These are phyloP conservation scores for Hypoxylon sp. DNA, from an alignment of 2,329 filamentous ascomycete species.

Conservation along the genomic window DNA sequence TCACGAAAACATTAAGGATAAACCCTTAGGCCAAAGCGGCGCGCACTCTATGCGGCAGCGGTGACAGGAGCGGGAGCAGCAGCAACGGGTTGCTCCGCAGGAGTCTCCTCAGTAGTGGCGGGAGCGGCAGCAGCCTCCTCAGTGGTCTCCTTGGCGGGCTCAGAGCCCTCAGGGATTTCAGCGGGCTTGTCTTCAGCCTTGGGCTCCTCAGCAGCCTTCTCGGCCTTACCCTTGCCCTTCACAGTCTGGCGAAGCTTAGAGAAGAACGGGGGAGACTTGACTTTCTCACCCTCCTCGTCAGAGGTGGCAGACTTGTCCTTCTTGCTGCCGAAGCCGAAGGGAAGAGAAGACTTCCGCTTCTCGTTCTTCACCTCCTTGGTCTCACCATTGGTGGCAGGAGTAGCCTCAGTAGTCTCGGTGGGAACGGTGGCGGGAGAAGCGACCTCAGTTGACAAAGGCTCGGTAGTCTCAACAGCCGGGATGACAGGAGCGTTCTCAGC, in stretches of 20 bases:
- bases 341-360: constrained; percentile 85
- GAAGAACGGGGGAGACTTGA: constrained; percentile 66
- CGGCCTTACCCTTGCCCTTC: constrained; percentile 52
- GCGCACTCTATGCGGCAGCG: constrained; percentile 52
- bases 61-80: constrained; percentile 50
- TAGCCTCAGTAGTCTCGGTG: constrained; percentile 61
- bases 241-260: constrained; percentile 65
- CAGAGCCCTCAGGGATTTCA: constrained; percentile 44
- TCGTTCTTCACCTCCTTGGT: constrained; percentile 74
- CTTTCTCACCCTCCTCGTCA: constrained; percentile 73
- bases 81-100: constrained; percentile 48
- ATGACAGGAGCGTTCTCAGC: constrained; percentile 69
- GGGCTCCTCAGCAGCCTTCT: constrained; percentile 48
- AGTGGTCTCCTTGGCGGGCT: constrained; percentile 39
- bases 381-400: constrained; percentile 64
- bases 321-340: constrained; percentile 83
- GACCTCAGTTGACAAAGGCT: constrained; percentile 68
- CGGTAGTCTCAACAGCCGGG: constrained; percentile 68
- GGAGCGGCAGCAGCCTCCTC: constrained; percentile 38
- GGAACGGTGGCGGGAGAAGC: constrained; percentile 61
- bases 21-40: constrained; percentile 38
- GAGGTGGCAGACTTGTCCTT: constrained; percentile 73
- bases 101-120: constrained; percentile 42
- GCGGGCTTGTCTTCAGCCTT: constrained; percentile 46
- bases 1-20: constrained; percentile 50